Percentiles rank a stretch among this genome's conserved stretches.
Evolutionary conservation across 805 yeast genomes (phyloP).

Genomic region (Cyberlindnera galapagoensis): DNA sequence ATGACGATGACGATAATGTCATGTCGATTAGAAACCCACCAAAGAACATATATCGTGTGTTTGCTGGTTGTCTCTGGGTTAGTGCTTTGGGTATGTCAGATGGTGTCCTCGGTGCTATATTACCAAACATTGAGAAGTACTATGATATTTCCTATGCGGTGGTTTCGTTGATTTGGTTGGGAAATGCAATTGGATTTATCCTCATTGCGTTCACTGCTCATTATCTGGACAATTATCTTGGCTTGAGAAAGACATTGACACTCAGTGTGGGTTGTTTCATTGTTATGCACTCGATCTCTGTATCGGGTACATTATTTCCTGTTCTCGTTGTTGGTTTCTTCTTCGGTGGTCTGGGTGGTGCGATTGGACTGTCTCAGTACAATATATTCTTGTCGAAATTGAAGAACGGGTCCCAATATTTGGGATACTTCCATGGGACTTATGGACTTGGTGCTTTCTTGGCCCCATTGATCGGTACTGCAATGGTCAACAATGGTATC

Average conservation of each 20-base stretch:
- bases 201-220: conserved; percentile 44
- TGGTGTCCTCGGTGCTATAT: conserved; percentile 55
- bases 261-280: conserved; percentile 32
- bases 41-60: conserved; percentile 35
- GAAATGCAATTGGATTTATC: conserved; percentile 51
- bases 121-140: conserved; percentile 45
- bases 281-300: conserved; percentile 39
- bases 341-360: conserved; percentile 54
- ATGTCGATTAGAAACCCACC: conserved; percentile 40
- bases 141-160: conserved; percentile 43
- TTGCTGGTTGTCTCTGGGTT: conserved; percentile 35
- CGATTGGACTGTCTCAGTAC: conserved; percentile 41
- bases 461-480: conserved; percentile 53
- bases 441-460: conserved; percentile 63
- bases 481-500: conserved; percentile 44
- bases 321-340: conserved; percentile 43
- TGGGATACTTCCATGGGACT: conserved; percentile 52
- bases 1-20: conserved; percentile 7
- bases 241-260: conserved; percentile 32
- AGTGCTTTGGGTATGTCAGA: conserved; percentile 42
- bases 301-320: conserved; percentile 43
- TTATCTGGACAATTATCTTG: conserved; percentile 34
- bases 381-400: conserved; percentile 46
- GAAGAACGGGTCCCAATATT: conserved; percentile 34
- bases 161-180: conserved; percentile 54